Conservation (phyloP, 2,329 filamentous ascomycete genomes). For the Truncatella angustata region DNA sequence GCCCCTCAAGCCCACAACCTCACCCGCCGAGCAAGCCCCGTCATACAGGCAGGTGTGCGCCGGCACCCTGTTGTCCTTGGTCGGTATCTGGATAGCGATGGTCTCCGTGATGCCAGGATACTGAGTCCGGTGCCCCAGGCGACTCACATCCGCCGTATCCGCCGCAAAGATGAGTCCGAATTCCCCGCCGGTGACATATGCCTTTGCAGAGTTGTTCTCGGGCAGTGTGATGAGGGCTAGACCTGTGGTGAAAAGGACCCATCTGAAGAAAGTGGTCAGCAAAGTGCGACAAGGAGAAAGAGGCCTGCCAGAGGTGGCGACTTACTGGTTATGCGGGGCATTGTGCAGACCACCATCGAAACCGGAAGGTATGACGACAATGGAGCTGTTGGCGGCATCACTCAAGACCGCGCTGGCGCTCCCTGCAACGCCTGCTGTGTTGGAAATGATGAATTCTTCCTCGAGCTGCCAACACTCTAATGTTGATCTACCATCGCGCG, state of each 20-base stretch:
- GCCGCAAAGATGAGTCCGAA: not conserved
- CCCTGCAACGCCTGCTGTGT: not conserved
- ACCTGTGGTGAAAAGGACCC: not conserved
- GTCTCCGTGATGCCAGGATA: not conserved
- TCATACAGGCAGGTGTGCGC: not conserved
- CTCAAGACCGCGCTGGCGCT: not conserved
- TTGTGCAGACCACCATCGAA: not conserved
- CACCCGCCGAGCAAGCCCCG: not conserved
- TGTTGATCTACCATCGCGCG: not conserved
- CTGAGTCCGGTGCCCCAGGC: not conserved
- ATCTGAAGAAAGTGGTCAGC: not conserved
- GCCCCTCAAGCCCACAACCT: not conserved
- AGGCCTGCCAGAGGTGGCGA: no score
- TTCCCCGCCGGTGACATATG: not conserved
- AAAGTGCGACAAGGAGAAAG: not conserved
- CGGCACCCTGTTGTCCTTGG: not conserved
- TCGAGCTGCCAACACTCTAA: conserved; percentile 1
- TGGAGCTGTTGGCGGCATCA: not conserved
- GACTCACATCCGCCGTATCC: not conserved
- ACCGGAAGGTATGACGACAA: not conserved
- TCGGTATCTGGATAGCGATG: not conserved
- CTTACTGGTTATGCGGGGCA: not conserved
- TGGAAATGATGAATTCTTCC: not conserved
- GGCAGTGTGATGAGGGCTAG: not conserved
- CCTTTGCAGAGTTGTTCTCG: not conserved